Base-by-base conservation (phyloP, 805 yeast species). In the Candida succiphila region DNA sequence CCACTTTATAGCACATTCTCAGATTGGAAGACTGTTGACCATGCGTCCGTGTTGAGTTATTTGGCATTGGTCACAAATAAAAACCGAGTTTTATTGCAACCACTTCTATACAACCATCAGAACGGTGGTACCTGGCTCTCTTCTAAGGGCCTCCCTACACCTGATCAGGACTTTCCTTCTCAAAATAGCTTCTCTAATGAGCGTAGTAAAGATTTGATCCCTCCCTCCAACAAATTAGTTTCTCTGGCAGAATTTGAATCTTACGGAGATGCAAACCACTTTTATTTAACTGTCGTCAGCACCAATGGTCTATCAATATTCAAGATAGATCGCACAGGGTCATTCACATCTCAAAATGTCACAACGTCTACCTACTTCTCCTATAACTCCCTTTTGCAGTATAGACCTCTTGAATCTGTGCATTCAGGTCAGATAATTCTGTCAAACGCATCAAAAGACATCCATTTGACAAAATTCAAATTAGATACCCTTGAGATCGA, bases 351-450 rank as follows among this genome's bases (percentile, higher is more conserved):
- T 2, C 12, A 19, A 12, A 30, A 37, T 9, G 16, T 30, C 2
- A 34, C 30, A 10, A 30, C 36, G 14, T 24, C 29, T 7, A 33
- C 39, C 3, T 32, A 35, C 27, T 40, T 44, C 16, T 27, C 44
- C 6, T 32, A 44, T 28, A 36, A 40, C 16, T 41, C 48, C n/a
- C 23, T 37, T 6, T 21, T 40, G 14, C 43, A 43, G 19, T 36
- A 32, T 20, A 4, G 10, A 9, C 14, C 23, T 21, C 10, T 21
- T 10, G 23, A 21, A 21, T 21, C 23, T 10, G 10, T 21, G 10
- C 23, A 21, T 8, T 21, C 10, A 21, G 23, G 23, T 21, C 23
- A 10, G 7, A 14, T 42, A 2, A 19, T 44, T 7, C 19, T 44
- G 9, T 25, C 46, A 7, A 38, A 45, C 27, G 13, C 40, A 4